A percentile compares a stretch with the other conserved stretches of the same genome.
These are phyloP conservation scores for Trichoderma endophyticum DNA, from an alignment of 2,329 filamentous ascomycete species.

Conservation along the genomic window DNA sequence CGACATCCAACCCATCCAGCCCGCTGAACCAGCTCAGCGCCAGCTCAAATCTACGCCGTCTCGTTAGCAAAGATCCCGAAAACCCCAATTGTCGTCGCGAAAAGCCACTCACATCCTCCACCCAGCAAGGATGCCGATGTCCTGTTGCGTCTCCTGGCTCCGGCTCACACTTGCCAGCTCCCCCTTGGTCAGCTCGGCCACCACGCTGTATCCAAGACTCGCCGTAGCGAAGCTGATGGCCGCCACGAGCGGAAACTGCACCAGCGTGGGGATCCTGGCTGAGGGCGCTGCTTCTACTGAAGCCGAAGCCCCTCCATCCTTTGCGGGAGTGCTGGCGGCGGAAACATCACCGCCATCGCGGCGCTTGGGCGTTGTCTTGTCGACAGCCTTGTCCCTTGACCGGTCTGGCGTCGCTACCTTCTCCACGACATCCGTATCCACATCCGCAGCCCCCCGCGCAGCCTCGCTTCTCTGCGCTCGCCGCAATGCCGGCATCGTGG, in stretches of 20 bases:
- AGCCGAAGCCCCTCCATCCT: background rate
- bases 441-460: background rate
- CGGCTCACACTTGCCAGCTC: conserved; percentile 68
- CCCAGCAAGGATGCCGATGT: conserved; percentile 52
- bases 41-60: conserved; percentile 58
- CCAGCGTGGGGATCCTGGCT: conserved; percentile 18
- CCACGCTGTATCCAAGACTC: conserved; percentile 60
- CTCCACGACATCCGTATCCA: background rate
- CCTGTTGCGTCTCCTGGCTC: conserved; percentile 57
- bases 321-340: background rate
- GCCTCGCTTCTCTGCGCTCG: conserved; percentile 7
- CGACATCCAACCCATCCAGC: conserved; percentile 71
- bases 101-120: conserved; percentile 57
- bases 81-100: background rate
- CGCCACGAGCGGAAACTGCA: conserved; percentile 54
- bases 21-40: conserved; percentile 69
- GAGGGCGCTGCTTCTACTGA: background rate
- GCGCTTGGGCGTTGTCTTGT: background rate
- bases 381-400: background rate
- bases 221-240: conserved; percentile 60
- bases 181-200: conserved; percentile 56
- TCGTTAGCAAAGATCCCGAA: background rate
- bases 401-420: background rate
- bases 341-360: background rate
- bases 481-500: conserved; percentile 17